phyloP scores from a whole-genome alignment of 2,329 filamentous ascomycete genomes.

The Harringtonia lauricola region DNA sequence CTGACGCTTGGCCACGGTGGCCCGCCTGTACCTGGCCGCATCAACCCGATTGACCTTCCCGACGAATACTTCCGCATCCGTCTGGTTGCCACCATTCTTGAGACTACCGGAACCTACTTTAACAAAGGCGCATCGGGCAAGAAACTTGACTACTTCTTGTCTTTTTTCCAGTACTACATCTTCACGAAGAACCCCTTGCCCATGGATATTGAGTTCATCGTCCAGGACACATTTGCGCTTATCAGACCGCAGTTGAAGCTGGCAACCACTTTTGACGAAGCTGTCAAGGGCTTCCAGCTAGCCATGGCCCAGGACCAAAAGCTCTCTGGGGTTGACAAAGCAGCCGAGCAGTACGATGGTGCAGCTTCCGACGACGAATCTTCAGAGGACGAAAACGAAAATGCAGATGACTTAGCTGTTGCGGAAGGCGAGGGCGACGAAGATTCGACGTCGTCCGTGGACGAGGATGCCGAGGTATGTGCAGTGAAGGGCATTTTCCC shows the following conservation, averaged over 20 bases:
- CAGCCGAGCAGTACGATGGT: slow-evolving; percentile 37
- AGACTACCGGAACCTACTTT: slow-evolving; percentile 94
- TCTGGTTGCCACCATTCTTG: slow-evolving; percentile 76
- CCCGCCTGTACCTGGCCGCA: slow-evolving; percentile 64
- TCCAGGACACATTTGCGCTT: slow-evolving; percentile 81
- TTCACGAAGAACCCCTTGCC: slow-evolving; percentile 80
- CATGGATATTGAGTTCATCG: slow-evolving; percentile 94
- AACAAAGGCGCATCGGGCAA: slow-evolving; percentile 88
- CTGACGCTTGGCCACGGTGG: slow-evolving; percentile 87
- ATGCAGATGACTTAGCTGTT: slow-evolving; percentile 52
- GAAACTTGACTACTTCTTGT: slow-evolving; percentile 95
- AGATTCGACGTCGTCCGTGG: slow-evolving; percentile 40
- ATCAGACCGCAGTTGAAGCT: slow-evolving; percentile 91
- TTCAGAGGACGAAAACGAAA: slow-evolving; percentile 67
- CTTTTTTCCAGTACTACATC: slow-evolving; percentile 96
- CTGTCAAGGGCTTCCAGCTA: slow-evolving; percentile 70
- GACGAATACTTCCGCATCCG: slow-evolving; percentile 97
- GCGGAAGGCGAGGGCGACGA: slow-evolving; percentile 51
- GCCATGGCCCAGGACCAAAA: slow-evolving; percentile 89
- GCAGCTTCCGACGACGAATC: slow-evolving; percentile 48
- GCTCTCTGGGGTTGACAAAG: slow-evolving; percentile 58
- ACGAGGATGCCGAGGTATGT: slow-evolving; percentile 47
- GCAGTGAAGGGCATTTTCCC: too few species aligned
- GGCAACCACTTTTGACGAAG: slow-evolving; percentile 69
- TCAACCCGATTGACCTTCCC: slow-evolving; percentile 71